These are phyloP conservation scores for Cenchrus fungigraminus DNA, from an alignment of 176 grass and related monocot species.

Conservation along the genomic window DNA sequence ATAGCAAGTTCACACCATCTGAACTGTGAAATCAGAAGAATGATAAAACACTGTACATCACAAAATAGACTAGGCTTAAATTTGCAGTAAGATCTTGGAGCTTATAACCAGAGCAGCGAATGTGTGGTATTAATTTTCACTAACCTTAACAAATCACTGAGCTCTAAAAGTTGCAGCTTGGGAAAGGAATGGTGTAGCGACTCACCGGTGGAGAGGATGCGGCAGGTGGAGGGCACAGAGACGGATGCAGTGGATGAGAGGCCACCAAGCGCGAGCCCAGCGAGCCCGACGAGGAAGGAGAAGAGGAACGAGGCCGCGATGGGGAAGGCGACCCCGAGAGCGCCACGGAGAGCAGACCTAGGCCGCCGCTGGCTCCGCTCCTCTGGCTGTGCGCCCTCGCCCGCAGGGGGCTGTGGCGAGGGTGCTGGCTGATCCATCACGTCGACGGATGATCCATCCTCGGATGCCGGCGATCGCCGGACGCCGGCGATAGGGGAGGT, in stretches of 20 bases:
- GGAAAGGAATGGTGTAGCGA: not conserved
- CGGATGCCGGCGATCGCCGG: conserved; percentile 44
- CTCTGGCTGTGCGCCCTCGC: conserved; percentile 28
- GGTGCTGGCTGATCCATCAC: conserved; percentile 56
- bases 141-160: not conserved
- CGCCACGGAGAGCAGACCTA: conserved; percentile 53
- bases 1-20: conserved; percentile 6
- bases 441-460: conserved; percentile 32
- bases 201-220: conserved; percentile 82
- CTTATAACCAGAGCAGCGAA: conserved; percentile 2
- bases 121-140: not conserved
- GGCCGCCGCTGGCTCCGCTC: not conserved
- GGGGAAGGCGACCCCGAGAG: conserved; percentile 60
- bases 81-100: not conserved
- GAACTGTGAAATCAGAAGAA: not conserved
- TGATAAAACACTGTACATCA: not conserved
- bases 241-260: conserved; percentile 66
- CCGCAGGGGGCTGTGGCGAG: conserved; percentile 16
- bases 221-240: conserved; percentile 85
- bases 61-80: conserved; percentile 1
- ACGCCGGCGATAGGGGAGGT: conserved; percentile 29
- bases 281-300: conserved; percentile 76
- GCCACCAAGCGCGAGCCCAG: conserved; percentile 63
- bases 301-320: conserved; percentile 73
- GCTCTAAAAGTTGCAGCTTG: conserved; percentile 3